Conservation (phyloP, 805 yeast species). For the Monosporozyma servazzii region DNA sequence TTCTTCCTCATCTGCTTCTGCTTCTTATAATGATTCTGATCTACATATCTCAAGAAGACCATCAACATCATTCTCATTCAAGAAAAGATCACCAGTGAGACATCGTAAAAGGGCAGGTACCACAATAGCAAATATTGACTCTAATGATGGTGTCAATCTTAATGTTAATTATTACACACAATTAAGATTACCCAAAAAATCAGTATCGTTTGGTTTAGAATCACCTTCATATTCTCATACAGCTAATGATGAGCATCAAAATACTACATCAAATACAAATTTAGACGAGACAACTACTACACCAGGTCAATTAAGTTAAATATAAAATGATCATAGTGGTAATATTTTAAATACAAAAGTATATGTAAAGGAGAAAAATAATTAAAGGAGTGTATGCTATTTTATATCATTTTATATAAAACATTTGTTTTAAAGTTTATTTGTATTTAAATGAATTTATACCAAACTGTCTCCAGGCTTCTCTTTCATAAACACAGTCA, state of each 20-base stretch:
- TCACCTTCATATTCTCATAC: not conserved
- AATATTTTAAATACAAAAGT: not conserved
- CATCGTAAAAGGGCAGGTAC: slow-evolving; percentile 2
- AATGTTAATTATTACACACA: not conserved
- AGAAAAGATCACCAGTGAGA: not conserved
- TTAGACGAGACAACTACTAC: not conserved
- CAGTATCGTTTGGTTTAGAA: not conserved
- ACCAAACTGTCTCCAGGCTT: slow-evolving; percentile 25
- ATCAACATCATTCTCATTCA: not conserved
- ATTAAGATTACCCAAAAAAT: not conserved
- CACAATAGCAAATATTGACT: not conserved
- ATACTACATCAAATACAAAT: too few species aligned
- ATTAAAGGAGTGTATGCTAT: not conserved
- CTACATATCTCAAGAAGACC: not conserved
- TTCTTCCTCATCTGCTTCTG: too few species aligned
- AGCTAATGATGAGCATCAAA: not conserved
- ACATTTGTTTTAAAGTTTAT: not conserved
- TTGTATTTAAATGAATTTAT: slow-evolving; percentile 21
- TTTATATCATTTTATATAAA: not conserved
- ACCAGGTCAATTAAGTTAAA: not conserved
- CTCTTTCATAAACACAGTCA: slow-evolving; percentile 23
- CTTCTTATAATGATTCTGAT: not conserved
- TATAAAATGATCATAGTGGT: not conserved
- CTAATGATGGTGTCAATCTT: not conserved
- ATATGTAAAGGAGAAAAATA: not conserved